Conservation (phyloP, 768 basidiomycete genomes). For the Leccinum longicurvipes region DNA sequence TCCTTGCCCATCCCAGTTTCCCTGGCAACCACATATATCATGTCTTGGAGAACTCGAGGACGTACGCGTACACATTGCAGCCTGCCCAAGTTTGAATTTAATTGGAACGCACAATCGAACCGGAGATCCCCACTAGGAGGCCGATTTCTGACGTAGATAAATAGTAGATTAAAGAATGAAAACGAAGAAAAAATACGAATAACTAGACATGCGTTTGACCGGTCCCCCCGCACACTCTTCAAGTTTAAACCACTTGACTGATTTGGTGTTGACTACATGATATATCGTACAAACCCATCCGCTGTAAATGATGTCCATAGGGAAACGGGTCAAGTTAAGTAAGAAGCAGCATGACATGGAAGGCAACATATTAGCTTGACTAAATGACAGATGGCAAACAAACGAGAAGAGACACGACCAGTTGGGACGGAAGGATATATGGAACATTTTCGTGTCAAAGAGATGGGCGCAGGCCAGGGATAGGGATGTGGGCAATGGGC, state of each 20-base stretch:
- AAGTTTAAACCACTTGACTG: no score
- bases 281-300: conserved; percentile 5
- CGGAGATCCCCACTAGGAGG: background rate
- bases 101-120: background rate
- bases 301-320: background rate
- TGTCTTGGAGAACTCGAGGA: background rate
- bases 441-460: conserved; percentile 7
- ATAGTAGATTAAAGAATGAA: background rate
- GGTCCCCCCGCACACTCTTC: background rate
- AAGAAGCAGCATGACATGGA: background rate
- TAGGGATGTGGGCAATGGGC: background rate
- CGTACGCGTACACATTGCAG: background rate
- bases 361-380: background rate
- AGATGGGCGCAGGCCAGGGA: background rate
- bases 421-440: background rate
- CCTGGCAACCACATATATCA: background rate
- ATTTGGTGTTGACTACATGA: background rate
- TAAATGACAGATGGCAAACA: background rate
- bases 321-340: background rate
- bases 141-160: no score
- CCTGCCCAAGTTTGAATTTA: background rate
- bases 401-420: background rate
- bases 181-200: background rate
- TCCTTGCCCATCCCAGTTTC: no score
- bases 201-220: no score